Evolutionary conservation across 2,329 filamentous ascomycete species (phyloP).

Genomic region (Polychaeton citri): DNA sequence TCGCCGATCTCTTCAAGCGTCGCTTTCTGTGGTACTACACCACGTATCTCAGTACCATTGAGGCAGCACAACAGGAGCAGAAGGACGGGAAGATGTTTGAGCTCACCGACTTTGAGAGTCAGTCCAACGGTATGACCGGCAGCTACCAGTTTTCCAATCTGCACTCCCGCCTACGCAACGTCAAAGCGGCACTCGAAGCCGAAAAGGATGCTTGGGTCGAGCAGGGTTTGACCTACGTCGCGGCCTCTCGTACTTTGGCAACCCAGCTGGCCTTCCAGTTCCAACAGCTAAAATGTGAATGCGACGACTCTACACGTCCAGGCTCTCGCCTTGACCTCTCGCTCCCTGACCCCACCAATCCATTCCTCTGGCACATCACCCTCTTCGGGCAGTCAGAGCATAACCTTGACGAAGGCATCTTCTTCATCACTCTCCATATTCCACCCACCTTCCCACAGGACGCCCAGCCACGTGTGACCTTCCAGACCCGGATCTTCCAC

Average conservation of each 20-base stretch:
- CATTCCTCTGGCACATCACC: slow-evolving; percentile 77
- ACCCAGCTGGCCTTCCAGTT: slow-evolving; percentile 74
- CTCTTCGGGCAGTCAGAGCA: slow-evolving; percentile 90
- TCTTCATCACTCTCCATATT: slow-evolving; percentile 65
- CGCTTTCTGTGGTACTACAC: slow-evolving; percentile 95
- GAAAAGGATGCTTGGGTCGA: slow-evolving; percentile 61
- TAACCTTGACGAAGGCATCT: slow-evolving; percentile 81
- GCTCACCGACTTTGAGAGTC: slow-evolving; percentile 79
- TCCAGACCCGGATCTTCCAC: slow-evolving; percentile 76
- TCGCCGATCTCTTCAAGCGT: slow-evolving; percentile 79
- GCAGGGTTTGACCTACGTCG: slow-evolving; percentile 51
- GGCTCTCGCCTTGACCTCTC: slow-evolving; percentile 61
- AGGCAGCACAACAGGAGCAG: slow-evolving; percentile 48
- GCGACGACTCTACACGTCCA: slow-evolving; percentile 49
- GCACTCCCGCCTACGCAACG: slow-evolving; percentile 50
- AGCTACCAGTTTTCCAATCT: slow-evolving; percentile 70
- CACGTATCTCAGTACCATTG: slow-evolving; percentile 62
- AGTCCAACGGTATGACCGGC: slow-evolving; percentile 71
- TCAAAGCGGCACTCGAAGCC: slow-evolving; percentile 57
- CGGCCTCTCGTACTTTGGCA: slow-evolving; percentile 60
- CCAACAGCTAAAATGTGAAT: slow-evolving; percentile 64
- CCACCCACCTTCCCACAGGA: slow-evolving; percentile 78
- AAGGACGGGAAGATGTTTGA: slow-evolving; percentile 52
- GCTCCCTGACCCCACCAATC: slow-evolving; percentile 60
- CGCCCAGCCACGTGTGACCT: slow-evolving; percentile 71